Percentiles rank a stretch among this genome's conserved stretches.
These are phyloP conservation scores for Diospyros lotus DNA, from an alignment of 148 eudicot genomes.

Conservation along the genomic window DNA sequence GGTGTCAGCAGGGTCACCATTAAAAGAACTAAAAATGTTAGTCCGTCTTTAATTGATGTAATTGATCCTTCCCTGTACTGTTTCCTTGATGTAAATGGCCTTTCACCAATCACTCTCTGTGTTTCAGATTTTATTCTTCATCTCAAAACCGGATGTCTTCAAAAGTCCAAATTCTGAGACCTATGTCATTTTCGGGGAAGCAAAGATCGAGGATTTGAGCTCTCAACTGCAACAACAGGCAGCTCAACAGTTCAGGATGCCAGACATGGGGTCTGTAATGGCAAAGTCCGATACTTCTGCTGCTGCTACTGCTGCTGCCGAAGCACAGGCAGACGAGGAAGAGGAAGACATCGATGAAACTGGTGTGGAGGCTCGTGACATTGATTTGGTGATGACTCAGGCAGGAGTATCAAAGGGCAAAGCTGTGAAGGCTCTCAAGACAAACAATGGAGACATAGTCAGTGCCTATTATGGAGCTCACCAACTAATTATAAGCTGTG, in stretches of 20 bases:
- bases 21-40: slow-evolving; percentile 74
- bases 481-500: slow-evolving; percentile 29
- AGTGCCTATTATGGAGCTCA: slow-evolving; percentile 78
- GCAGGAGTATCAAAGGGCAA: slow-evolving; percentile 67
- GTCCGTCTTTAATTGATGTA: background rate
- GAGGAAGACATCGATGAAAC: slow-evolving; percentile 68
- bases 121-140: slow-evolving; percentile 71
- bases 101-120: background rate
- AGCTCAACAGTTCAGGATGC: slow-evolving; percentile 72
- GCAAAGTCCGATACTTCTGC: slow-evolving; percentile 35
- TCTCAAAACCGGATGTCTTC: slow-evolving; percentile 86
- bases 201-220: slow-evolving; percentile 84
- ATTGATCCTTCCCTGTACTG: too few relatives aligned
- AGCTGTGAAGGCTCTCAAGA: slow-evolving; percentile 80
- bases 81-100: background rate
- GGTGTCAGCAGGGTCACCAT: slow-evolving; percentile 80
- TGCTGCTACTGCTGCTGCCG: slow-evolving; percentile 29
- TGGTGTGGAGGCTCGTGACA: slow-evolving; percentile 64
- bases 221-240: slow-evolving; percentile 76
- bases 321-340: slow-evolving; percentile 39
- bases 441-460: slow-evolving; percentile 59
- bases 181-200: slow-evolving; percentile 71
- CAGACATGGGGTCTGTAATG: slow-evolving; percentile 51
- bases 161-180: slow-evolving; percentile 78
- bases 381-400: slow-evolving; percentile 71